Evolutionary conservation across 768 basidiomycete species (phyloP), one percentile per base, ranked within the genome.

Genomic region (Auricularia heimuer): DNA sequence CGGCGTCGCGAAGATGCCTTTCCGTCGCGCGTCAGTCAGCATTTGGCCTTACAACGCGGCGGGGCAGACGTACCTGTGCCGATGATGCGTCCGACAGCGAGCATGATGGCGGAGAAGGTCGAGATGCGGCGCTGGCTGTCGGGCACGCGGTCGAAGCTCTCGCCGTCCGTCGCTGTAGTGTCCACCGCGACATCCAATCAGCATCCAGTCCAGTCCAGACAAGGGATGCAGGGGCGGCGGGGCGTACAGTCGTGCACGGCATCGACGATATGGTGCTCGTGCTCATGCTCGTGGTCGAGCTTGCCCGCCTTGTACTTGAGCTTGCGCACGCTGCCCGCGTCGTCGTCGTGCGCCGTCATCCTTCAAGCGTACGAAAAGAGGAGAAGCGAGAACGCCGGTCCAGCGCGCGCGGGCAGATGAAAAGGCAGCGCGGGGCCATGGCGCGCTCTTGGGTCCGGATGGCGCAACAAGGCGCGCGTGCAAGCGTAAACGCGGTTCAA

Each of bases 1-100:
- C 0, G 89, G 86, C 0, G 86, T 84, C 14, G 86, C 87, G 70
- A 86, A 90, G 61, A 89, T 87, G 12, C 47, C 44, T 45, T 10
- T 18, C 11, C 44, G 18, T 29, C 29, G 29, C 29, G 29, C 29
- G 29, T 29, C 10, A 45, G 44, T 11, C 10, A 18, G 18, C 44
- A 18, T 45, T 45, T 11, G 44, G 44, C 11, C 44, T 44, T 18
- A 44, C 18, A 18, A 45, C 18, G 44, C 44, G 44, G 3, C 10
- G 44, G 3, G 44, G 44, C 18, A 1, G 18, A 45, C 44, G 44
- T 45, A 45, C 44, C 47, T 18, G 47, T 51, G 47, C 47, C 47
- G 10, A 51, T 51, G 14, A 51, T 51, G 21, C 47, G 47, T 18
- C 47, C 47, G 14, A 51, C 47, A 18, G 47, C 47, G 47, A 51